Base-by-base conservation (phyloP, 2,329 filamentous ascomycete genomes). In the Colletotrichum agaves region DNA sequence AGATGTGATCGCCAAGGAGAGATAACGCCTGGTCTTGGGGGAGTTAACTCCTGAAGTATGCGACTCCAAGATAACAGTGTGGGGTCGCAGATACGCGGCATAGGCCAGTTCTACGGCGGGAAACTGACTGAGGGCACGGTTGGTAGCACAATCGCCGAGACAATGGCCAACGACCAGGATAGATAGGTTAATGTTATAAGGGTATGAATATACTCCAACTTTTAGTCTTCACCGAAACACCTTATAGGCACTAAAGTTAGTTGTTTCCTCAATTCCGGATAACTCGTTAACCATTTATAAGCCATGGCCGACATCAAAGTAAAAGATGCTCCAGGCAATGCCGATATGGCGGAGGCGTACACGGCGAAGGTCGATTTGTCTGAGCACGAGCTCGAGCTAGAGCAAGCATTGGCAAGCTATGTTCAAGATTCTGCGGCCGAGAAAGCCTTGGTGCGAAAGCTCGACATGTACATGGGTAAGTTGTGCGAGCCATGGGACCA, bases 381-480 rank as follows among this genome's bases (percentile, higher is more conserved):
- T 10, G 50, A 63, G 15, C 46, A 58, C 33, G 55, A 68, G 15
- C 11, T 59, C 21, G 60, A 61, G 31, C 12, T 69, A 8, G 52
- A 69, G 12, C 23, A 37, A 5, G 60, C 55, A 1, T 15, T 67
- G 31, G 27, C 60, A 39, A 61, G 56, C 19, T 69, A 69, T 41
- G 67, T 67, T 11, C 67, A 67, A 8, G 63, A 19, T 21, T 57
- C 4, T 12, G 33, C n/a, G 10, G 49, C 44, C 33, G 69, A 74
- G 67, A 71, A 71, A 59, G 71, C 64, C 15, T 66, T 74, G 31
- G 68, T 76, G 6, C 71, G 74, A 56, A 76, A 74, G 61, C 73
- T 76, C 41, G 75, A 77, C 46, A 53, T 75, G 17, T 74, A 73
- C 43, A 73, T 77, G 49, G 70, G 53, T 57, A 17, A 57, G 23